phyloP scores from a whole-genome alignment of 257 asterid species.

The Asclepias syriaca region DNA sequence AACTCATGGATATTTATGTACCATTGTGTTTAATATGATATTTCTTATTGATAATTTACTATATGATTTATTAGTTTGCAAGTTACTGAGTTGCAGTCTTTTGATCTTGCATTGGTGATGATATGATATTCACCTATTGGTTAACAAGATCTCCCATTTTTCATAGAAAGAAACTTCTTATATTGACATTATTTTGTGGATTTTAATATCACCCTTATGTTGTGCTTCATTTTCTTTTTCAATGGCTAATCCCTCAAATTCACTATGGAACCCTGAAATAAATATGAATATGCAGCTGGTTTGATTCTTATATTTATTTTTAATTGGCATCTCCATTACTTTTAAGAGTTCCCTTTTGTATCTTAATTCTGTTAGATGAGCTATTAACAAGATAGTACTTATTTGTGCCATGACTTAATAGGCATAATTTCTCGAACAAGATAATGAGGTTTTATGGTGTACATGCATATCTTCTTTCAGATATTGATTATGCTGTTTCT shows the following conservation, averaged over 20 bases:
- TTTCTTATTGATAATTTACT: neutral
- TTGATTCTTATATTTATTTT: neutral
- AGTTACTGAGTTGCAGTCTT: neutral
- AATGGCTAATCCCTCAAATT: neutral
- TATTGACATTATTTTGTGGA: neutral
- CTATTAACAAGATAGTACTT: neutral
- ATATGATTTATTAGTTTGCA: neutral
- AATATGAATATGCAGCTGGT: neutral
- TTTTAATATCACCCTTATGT: neutral
- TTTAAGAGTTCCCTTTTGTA: neutral
- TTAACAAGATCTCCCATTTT: neutral
- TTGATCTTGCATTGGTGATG: neutral
- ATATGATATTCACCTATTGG: neutral
- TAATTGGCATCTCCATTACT: neutral
- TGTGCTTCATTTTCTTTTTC: neutral
- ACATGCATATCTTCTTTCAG: neutral
- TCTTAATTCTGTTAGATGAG: neutral
- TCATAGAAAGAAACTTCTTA: neutral
- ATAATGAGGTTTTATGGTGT: neutral
- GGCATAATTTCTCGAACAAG: neutral
- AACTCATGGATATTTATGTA: neutral
- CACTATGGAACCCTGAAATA: neutral
- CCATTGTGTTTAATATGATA: neutral
- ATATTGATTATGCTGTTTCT: slow-evolving; percentile 10
- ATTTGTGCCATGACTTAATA: neutral